Evolutionary conservation across 2,329 filamentous ascomycete species (phyloP), one percentile per base, ranked within the genome.

Genomic region (Fusarium liriodendri): DNA sequence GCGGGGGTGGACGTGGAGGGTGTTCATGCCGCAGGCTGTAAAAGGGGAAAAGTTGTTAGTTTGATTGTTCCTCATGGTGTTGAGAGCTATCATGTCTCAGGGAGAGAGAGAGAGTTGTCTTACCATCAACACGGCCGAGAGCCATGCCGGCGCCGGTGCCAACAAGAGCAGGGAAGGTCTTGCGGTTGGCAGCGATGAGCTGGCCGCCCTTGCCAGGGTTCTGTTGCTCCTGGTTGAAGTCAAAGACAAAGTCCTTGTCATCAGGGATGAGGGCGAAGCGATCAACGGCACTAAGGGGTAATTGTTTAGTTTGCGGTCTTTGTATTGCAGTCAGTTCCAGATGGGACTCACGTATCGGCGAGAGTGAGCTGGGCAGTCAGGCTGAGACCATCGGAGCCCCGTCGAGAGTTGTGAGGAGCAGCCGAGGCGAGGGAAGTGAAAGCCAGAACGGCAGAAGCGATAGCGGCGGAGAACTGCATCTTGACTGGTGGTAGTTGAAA

Each of bases 121-220:
- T 74, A 82, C 81, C 82, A 37, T 84, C 82, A 40, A 90, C 80
- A 75, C 86, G 86, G 45, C 87, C 88, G 9, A 90, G 80, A 4
- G 87, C 86, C 82, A 88, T 87, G 66, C 84, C 84, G 38, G 86
- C 80, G 22, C 85, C 85, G 5, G 87, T 88, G 57, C 86, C 85
- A 22, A 89, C 86, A 22, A 90, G 85, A 29, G 88, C 87, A 4
- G 89, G 89, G 80, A 90, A 90, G 38, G 85, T 86, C 80, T 87
- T 86, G 77, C 88, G 85, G 82, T 89, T 89, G 52, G 88, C 87
- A 22, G 84, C 82, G 40, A 88, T 80, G 69, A 89, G 82, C 75
- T 87, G 83, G 45, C 87, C 87, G 42, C 87, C 87, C 66, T 76
- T 73, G 58, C 77, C 77, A 29, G 77, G 74, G 60, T 63, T 71